A percentile compares a stretch with the other conserved stretches of the same genome.
Evolutionary conservation across 768 basidiomycete genomes (phyloP).

Genomic region (Gloeostereum incarnatum): DNA sequence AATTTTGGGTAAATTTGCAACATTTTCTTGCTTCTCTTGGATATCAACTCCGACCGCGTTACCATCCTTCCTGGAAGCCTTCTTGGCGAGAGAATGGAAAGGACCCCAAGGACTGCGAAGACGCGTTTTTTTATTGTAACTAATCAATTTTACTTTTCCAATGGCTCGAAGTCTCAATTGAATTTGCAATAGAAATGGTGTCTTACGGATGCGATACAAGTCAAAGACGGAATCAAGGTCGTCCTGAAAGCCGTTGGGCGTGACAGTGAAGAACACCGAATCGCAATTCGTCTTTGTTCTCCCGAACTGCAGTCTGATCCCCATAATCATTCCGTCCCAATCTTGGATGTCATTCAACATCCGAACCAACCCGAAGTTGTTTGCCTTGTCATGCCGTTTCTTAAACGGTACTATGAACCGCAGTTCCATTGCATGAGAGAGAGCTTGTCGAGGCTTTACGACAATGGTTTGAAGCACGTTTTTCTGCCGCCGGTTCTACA

Average conservation of each 20-base stretch:
- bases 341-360: conserved; percentile 8
- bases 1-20: conserved; percentile 7
- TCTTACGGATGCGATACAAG: conserved; percentile 4
- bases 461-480: conserved; percentile 9
- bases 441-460: conserved; percentile 9
- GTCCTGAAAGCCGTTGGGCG: conserved; percentile 4
- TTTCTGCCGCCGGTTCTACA: not conserved
- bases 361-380: conserved; percentile 4
- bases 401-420: conserved; percentile 4
- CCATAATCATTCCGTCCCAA: conserved; percentile 9
- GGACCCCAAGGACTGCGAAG: not conserved
- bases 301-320: conserved; percentile 2
- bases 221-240: conserved; percentile 5
- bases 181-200: not conserved
- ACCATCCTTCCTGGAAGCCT: conserved; percentile 9
- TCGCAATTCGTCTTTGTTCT: conserved; percentile 4
- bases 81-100: conserved; percentile 5
- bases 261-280: not conserved
- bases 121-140: not conserved
- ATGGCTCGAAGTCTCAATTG: not conserved
- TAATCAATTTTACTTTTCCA: not conserved
- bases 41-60: conserved; percentile 9
- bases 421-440: conserved; percentile 6
- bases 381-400: conserved; percentile 11
- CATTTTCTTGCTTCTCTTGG: conserved; percentile 8